Evolutionary conservation across 2,329 filamentous ascomycete genomes (phyloP).

Genomic region (Fusarium sp.): DNA sequence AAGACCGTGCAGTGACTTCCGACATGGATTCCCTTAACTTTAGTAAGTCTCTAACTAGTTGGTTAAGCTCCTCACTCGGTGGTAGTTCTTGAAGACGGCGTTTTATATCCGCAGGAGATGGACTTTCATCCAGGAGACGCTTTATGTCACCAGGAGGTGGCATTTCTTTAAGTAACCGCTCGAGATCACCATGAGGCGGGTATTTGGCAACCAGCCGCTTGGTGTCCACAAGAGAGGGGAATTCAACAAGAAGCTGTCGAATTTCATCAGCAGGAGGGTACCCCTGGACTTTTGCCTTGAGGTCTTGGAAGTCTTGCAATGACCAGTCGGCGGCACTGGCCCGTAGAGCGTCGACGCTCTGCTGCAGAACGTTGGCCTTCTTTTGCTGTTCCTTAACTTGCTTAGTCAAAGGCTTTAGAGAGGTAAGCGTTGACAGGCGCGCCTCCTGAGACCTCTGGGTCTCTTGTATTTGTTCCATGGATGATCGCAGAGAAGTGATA

Average conservation of each 20-base stretch:
- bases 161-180: neutral
- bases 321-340: neutral
- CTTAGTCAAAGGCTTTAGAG: neutral
- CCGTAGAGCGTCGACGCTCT: neutral
- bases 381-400: conserved; percentile 9
- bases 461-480: neutral
- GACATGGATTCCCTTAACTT: conserved; percentile 5
- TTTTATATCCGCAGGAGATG: neutral
- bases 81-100: conserved; percentile 14
- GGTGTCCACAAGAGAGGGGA: neutral
- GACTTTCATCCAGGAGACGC: neutral
- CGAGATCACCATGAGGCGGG: neutral
- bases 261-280: neutral
- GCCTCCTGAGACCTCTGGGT: neutral
- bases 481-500: neutral
- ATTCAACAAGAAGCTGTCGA: neutral
- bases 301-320: neutral
- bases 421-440: neutral
- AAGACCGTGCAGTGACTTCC: neutral
- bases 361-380: neutral
- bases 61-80: neutral
- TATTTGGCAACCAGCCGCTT: neutral
- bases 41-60: conserved; percentile 1
- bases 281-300: neutral
- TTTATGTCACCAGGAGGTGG: neutral